phyloP scores from a whole-genome alignment of 306 rosid species.

The Vicia faba region DNA sequence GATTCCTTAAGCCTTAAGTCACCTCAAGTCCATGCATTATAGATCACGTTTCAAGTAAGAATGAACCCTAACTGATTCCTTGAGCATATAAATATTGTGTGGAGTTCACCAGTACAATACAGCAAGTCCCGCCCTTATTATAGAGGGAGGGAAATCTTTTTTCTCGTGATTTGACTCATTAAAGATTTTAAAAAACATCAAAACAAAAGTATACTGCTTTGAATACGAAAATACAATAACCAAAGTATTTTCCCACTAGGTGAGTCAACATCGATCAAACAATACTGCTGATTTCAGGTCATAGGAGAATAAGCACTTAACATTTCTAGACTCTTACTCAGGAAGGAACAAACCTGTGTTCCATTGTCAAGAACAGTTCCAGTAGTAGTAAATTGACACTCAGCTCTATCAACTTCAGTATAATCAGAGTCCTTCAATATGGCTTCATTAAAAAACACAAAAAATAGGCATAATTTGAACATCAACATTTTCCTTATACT shows the following conservation, averaged over 20 bases:
- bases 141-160: too few relatives aligned
- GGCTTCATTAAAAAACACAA: constrained; percentile 50
- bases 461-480: constrained; percentile 14
- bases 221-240: too few relatives aligned
- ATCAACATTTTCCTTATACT: constrained; percentile 22
- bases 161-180: too few relatives aligned
- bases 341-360: constrained; percentile 61
- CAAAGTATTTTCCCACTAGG: too few relatives aligned
- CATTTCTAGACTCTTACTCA: background rate
- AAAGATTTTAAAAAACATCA: too few relatives aligned
- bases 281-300: background rate
- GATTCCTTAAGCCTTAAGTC: too few relatives aligned
- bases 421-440: constrained; percentile 89
- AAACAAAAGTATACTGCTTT: background rate
- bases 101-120: too few relatives aligned
- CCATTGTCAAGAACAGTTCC: constrained; percentile 88
- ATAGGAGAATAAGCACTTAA: background rate
- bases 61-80: too few relatives aligned
- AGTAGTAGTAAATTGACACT: constrained; percentile 86
- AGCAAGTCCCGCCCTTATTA: too few relatives aligned
- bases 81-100: too few relatives aligned
- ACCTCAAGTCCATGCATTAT: too few relatives aligned
- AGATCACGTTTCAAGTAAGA: too few relatives aligned
- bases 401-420: constrained; percentile 87
- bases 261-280: constrained; percentile 17